phyloP scores from a whole-genome alignment of 805 yeast species.

The Clavispora asparagi region DNA sequence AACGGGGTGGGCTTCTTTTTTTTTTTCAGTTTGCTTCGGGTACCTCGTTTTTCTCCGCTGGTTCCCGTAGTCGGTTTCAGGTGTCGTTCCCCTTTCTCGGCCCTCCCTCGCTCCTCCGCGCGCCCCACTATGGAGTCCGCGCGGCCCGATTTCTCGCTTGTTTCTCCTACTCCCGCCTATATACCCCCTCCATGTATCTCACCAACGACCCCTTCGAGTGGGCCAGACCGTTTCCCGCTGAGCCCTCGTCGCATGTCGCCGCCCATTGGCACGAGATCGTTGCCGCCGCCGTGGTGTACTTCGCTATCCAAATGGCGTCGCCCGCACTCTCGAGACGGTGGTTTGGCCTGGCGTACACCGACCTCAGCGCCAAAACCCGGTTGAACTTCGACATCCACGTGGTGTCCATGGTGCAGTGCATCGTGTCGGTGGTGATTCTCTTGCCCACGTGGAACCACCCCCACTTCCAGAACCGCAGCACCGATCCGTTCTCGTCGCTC shows the following conservation, averaged over 20 bases:
- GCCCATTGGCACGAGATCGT: constrained; percentile 77
- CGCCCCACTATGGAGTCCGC: neutral
- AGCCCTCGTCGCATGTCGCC: constrained; percentile 37
- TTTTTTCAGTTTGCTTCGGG: too few species aligned
- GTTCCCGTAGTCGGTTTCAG: too few species aligned
- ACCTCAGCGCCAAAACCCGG: constrained; percentile 40
- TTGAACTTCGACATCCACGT: constrained; percentile 86
- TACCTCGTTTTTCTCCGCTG: too few species aligned
- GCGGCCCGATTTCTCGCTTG: neutral
- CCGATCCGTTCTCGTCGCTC: constrained; percentile 41
- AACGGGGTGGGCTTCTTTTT: too few species aligned
- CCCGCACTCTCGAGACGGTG: constrained; percentile 44
- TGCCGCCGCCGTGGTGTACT: constrained; percentile 57
- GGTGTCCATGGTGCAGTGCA: constrained; percentile 80
- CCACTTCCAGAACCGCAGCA: constrained; percentile 29
- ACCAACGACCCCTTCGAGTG: constrained; percentile 39
- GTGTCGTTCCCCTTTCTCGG: too few species aligned
- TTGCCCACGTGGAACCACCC: constrained; percentile 64
- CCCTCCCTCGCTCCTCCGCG: neutral
- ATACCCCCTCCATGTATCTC: constrained; percentile 8
- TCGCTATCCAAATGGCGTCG: constrained; percentile 46
- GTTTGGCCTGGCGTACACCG: constrained; percentile 53
- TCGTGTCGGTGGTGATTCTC: constrained; percentile 54
- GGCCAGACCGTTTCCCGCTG: constrained; percentile 42
- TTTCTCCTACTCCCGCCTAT: neutral